Percentiles rank a stretch among this genome's conserved stretches.
Evolutionary conservation across 345 rosid species (phyloP).

Genomic region (Corchorus olitorius): DNA sequence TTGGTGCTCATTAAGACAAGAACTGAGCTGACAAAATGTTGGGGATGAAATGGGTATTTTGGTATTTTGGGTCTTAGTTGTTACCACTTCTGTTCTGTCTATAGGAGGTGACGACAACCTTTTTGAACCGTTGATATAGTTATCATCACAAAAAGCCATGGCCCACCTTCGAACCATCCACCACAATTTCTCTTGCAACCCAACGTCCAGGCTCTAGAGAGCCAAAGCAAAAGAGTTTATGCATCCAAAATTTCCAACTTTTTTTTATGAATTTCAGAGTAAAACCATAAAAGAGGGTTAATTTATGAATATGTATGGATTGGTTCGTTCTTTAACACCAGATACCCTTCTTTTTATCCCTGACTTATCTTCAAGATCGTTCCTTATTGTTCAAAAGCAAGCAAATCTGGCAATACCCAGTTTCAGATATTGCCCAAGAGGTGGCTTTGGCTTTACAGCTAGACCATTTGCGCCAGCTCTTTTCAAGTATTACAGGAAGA

Average conservation of each 20-base stretch:
- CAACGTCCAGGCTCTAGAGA: neutral
- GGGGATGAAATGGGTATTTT: neutral
- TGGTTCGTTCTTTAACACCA: constrained; percentile 36
- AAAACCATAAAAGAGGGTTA: neutral
- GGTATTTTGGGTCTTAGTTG: neutral
- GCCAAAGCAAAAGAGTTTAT: neutral
- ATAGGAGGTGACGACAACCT: neutral
- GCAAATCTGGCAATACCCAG: constrained; percentile 35
- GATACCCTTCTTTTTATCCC: constrained; percentile 33
- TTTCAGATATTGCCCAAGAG: constrained; percentile 35
- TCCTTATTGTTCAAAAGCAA: constrained; percentile 32
- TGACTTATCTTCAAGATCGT: constrained; percentile 40
- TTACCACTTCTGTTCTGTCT: neutral
- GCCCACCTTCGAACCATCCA: neutral
- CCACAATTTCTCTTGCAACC: neutral
- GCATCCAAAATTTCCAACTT: neutral
- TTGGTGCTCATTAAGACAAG: neutral
- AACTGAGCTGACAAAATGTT: neutral
- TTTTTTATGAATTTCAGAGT: constrained; percentile 32
- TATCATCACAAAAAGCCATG: neutral
- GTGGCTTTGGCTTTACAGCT: constrained; percentile 26
- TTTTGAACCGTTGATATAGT: neutral
- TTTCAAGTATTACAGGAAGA: constrained; percentile 29
- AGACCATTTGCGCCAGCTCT: constrained; percentile 17
- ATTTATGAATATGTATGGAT: constrained; percentile 33